A percentile compares a stretch with the other conserved stretches of the same genome.
These are phyloP conservation scores for Beauveria bassiana DNA, from an alignment of 2,329 filamentous ascomycete species.

Conservation along the genomic window DNA sequence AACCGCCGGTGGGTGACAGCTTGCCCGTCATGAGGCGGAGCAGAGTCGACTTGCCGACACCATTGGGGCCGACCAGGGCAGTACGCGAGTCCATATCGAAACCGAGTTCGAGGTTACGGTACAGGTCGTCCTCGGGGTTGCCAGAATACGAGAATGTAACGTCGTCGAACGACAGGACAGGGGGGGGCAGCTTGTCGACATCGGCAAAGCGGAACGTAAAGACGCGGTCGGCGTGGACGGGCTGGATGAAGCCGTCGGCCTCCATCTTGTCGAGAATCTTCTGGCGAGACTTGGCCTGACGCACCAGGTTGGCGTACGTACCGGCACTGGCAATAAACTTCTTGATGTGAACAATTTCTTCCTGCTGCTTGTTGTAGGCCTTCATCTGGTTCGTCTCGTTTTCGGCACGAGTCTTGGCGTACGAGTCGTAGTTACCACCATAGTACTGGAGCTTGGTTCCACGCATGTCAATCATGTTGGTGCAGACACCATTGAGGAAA, in stretches of 20 bases:
- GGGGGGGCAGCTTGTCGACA: conserved; percentile 97
- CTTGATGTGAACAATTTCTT: conserved; percentile 99
- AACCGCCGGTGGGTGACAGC: conserved; percentile 74
- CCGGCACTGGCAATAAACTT: conserved; percentile 99
- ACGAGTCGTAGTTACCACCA: conserved; percentile 99
- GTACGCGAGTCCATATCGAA: conserved; percentile 99
- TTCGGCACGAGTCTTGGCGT: conserved; percentile 88
- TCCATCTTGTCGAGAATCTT: conserved; percentile 99
- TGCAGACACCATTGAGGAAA: conserved; percentile 98
- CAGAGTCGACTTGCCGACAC: conserved; percentile 97
- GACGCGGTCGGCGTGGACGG: conserved; percentile 73
- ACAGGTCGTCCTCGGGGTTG: conserved; percentile 79
- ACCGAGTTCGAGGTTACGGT: conserved; percentile 94
- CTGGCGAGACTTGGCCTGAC: conserved; percentile 97
- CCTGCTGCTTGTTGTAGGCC: conserved; percentile 97
- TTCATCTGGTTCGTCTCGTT: conserved; percentile 98
- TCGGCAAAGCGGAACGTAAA: conserved; percentile 99
- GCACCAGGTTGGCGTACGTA: conserved; percentile 99
- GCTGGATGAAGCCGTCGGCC: conserved; percentile 96
- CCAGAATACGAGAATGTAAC: conserved; percentile 98
- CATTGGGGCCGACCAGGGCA: conserved; percentile 93
- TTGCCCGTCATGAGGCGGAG: conserved; percentile 95
- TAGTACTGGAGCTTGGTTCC: conserved; percentile 86
- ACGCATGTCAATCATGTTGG: conserved; percentile 98
- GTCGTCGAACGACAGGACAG: conserved; percentile 91